Conservation (phyloP, 1,284 basidiomycete species). For the Naganishia cerealis region DNA sequence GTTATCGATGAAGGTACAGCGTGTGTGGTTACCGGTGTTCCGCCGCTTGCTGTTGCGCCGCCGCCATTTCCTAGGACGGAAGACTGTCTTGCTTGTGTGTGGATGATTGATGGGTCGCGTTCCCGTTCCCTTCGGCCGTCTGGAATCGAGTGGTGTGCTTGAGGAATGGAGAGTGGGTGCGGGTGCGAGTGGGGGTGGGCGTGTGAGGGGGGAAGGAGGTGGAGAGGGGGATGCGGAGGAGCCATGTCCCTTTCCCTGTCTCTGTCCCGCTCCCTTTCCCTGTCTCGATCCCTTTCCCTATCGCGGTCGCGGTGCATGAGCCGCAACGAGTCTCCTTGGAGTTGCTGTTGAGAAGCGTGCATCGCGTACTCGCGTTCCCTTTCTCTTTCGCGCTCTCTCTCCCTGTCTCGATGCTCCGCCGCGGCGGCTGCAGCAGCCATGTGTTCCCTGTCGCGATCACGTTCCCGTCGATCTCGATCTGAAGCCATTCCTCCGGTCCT, state of each 20-base stretch:
- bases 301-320: conserved; percentile 6
- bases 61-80: neutral
- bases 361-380: neutral
- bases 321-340: neutral
- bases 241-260: conserved; percentile 2
- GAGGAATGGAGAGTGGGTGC: neutral
- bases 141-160: neutral
- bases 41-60: neutral
- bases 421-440: conserved; percentile 4
- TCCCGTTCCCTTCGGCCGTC: conserved; percentile 5
- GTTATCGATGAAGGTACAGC: neutral
- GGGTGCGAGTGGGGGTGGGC: conserved; percentile 1
- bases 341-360: neutral
- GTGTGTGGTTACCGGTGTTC: conserved; percentile 1
- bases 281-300: conserved; percentile 21
- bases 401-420: conserved; percentile 14
- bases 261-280: conserved; percentile 19
- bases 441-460: conserved; percentile 14
- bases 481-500: neutral
- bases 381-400: conserved; percentile 1
- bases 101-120: neutral
- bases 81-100: neutral
- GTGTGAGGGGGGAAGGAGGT: neutral
- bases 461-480: neutral
- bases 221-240: neutral